Evolutionary conservation across 768 basidiomycete genomes (phyloP).

Genomic region (Auriculariales sp.): DNA sequence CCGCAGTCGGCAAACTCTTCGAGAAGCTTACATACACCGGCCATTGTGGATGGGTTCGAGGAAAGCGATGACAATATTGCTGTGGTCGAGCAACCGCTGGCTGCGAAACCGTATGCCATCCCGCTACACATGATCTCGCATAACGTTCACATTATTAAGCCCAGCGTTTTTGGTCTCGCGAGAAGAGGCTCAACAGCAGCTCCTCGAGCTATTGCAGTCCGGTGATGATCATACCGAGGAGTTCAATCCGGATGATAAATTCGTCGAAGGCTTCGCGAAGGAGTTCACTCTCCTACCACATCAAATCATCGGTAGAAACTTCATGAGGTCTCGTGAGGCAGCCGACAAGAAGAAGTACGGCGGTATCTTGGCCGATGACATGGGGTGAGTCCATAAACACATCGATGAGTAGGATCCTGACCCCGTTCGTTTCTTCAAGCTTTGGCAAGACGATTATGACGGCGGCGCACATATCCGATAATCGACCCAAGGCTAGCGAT

Average conservation of each 20-base stretch:
- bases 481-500: slow-evolving; percentile 54
- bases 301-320: slow-evolving; percentile 70
- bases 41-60: too few relatives aligned
- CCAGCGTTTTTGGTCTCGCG: background rate
- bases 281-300: slow-evolving; percentile 66
- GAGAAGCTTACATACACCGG: too few relatives aligned
- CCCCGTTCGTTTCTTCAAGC: slow-evolving; percentile 23
- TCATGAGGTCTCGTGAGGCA: slow-evolving; percentile 83
- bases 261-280: slow-evolving; percentile 64
- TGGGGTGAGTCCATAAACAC: slow-evolving; percentile 44
- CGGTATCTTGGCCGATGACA: slow-evolving; percentile 86
- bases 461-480: slow-evolving; percentile 73
- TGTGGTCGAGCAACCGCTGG: background rate
- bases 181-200: slow-evolving; percentile 69
- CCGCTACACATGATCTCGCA: background rate
- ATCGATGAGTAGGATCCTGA: too few relatives aligned
- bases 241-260: slow-evolving; percentile 49
- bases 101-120: background rate
- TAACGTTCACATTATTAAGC: background rate
- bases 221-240: slow-evolving; percentile 38
- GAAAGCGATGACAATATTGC: background rate
- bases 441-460: slow-evolving; percentile 89
- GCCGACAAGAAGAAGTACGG: slow-evolving; percentile 61
- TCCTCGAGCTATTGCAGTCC: slow-evolving; percentile 63
- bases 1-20: too few relatives aligned